phyloP scores from a whole-genome alignment of 192 early-diverging fungal genomes.

The Backusella australiensis region DNA sequence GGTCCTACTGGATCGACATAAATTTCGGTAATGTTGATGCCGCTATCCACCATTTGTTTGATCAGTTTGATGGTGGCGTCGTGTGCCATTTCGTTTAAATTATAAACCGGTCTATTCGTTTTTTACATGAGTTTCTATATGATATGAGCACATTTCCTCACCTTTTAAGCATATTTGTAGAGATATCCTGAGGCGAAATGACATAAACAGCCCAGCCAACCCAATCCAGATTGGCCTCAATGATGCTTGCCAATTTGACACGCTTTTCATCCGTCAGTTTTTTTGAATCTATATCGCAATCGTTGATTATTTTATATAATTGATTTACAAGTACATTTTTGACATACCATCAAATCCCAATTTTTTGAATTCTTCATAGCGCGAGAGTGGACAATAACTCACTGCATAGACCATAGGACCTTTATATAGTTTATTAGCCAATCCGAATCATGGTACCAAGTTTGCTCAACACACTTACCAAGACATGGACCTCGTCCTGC shows the following conservation, averaged over 20 bases:
- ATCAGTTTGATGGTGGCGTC: conserved; percentile 91
- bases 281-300: conserved; percentile 81
- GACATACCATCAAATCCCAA: conserved; percentile 81
- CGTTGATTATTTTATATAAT: neutral
- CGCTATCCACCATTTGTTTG: conserved; percentile 53
- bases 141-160: conserved; percentile 25
- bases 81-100: conserved; percentile 91
- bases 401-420: conserved; percentile 97
- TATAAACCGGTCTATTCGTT: conserved; percentile 72
- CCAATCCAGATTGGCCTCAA: conserved; percentile 55
- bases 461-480: conserved; percentile 35
- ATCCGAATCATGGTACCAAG: neutral
- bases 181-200: conserved; percentile 91
- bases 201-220: conserved; percentile 84
- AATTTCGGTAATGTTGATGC: conserved; percentile 70
- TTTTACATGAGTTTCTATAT: neutral
- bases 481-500: conserved; percentile 96
- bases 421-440: conserved; percentile 15
- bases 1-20: conserved; percentile 97
- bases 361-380: conserved; percentile 60
- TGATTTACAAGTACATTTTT: too few relatives aligned
- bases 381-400: conserved; percentile 71
- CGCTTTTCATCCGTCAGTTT: conserved; percentile 76
- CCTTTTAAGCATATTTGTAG: conserved; percentile 83
- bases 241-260: conserved; percentile 62